Percentiles rank a stretch among this genome's conserved stretches.
phyloP scores from a whole-genome alignment of 768 basidiomycete species.

The Phaeotremella fagi region DNA sequence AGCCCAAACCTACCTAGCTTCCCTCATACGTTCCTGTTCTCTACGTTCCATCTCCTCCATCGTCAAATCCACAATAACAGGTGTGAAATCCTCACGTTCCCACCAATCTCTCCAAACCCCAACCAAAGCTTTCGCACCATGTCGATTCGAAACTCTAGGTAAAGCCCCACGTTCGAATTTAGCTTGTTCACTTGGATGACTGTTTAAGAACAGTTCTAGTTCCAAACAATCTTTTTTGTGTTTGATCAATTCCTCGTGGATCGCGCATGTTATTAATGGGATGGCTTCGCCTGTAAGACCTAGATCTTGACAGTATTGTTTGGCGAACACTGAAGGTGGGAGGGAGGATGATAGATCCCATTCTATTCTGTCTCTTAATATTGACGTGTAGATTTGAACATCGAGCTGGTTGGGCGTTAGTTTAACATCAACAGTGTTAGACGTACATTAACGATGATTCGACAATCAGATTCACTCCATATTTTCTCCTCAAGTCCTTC shows the following conservation, averaged over 20 bases:
- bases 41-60: slow-evolving; percentile 87
- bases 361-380: slow-evolving; percentile 91
- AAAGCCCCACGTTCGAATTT: slow-evolving; percentile 61
- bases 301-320: slow-evolving; percentile 73
- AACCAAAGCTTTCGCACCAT: slow-evolving; percentile 73
- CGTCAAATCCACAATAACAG: slow-evolving; percentile 76
- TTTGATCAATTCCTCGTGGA: slow-evolving; percentile 91
- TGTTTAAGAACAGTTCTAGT: slow-evolving; percentile 73
- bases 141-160: slow-evolving; percentile 57
- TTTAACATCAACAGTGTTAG: slow-evolving; percentile 42
- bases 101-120: slow-evolving; percentile 95
- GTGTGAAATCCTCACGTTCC: slow-evolving; percentile 84
- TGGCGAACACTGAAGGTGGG: slow-evolving; percentile 80
- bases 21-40: slow-evolving; percentile 64
- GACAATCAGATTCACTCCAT: slow-evolving; percentile 47
- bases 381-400: slow-evolving; percentile 87
- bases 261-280: slow-evolving; percentile 83
- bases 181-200: slow-evolving; percentile 55
- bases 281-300: slow-evolving; percentile 81
- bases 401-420: slow-evolving; percentile 67
- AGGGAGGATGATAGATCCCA: slow-evolving; percentile 85
- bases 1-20: slow-evolving; percentile 24
- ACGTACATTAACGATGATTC: slow-evolving; percentile 52
- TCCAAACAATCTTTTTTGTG: slow-evolving; percentile 94
- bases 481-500: slow-evolving; percentile 52